Percentiles rank a stretch among this genome's conserved stretches.
Evolutionary conservation across 768 basidiomycete species (phyloP).

Genomic region (Sarcomyxa edulis): DNA sequence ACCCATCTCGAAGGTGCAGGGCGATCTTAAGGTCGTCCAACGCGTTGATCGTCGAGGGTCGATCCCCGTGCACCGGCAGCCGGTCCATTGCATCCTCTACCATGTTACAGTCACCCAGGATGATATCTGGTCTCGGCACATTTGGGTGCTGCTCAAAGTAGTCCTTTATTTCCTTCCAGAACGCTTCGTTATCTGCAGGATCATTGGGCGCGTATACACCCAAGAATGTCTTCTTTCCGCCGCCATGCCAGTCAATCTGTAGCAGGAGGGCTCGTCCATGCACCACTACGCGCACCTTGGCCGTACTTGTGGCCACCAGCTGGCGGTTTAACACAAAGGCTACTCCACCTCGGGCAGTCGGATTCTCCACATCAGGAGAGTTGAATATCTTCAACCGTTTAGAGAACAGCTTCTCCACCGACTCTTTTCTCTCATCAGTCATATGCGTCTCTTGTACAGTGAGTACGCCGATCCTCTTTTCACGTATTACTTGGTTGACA

Average conservation of each 20-base stretch:
- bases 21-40: slow-evolving; percentile 15
- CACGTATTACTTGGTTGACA: slow-evolving; percentile 19
- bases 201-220: slow-evolving; percentile 31
- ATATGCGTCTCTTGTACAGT: slow-evolving; percentile 28
- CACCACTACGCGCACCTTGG: slow-evolving; percentile 9
- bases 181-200: slow-evolving; percentile 16
- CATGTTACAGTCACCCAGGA: slow-evolving; percentile 39
- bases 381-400: slow-evolving; percentile 14
- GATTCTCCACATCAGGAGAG: slow-evolving; percentile 8
- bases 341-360: slow-evolving; percentile 21
- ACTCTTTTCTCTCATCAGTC: slow-evolving; percentile 1
- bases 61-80: slow-evolving; percentile 20
- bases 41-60: not conserved
- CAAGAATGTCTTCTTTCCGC: slow-evolving; percentile 16
- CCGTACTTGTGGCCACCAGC: slow-evolving; percentile 12
- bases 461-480: slow-evolving; percentile 20
- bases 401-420: slow-evolving; percentile 5
- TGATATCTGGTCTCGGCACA: slow-evolving; percentile 19
- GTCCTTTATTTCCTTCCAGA: slow-evolving; percentile 20
- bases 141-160: slow-evolving; percentile 6
- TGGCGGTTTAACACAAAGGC: slow-evolving; percentile 28
- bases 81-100: slow-evolving; percentile 31
- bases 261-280: slow-evolving; percentile 22
- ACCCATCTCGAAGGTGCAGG: slow-evolving; percentile 23
- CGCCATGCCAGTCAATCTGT: slow-evolving; percentile 12